These are phyloP conservation scores for Tuber aestivum DNA, from an alignment of 495 filamentous ascomycete genomes.

Conservation along the genomic window DNA sequence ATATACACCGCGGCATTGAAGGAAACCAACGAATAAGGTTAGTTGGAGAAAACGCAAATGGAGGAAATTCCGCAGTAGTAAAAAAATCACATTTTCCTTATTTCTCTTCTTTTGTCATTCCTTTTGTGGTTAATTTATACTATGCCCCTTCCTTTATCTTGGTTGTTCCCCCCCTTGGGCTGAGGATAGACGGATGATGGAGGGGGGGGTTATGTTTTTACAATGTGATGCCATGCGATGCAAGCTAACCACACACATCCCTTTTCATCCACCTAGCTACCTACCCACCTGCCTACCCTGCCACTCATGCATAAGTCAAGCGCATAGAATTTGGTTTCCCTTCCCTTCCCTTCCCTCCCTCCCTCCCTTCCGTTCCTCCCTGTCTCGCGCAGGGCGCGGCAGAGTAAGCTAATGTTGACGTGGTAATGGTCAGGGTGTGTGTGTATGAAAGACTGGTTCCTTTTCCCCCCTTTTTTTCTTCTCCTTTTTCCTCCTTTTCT, in stretches of 20 bases:
- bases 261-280: background rate
- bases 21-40: background rate
- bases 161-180: background rate
- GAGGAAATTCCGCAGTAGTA: background rate
- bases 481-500: background rate
- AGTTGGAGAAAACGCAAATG: background rate
- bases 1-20: background rate
- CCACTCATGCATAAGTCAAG: background rate
- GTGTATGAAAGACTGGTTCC: background rate
- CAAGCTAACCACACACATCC: background rate
- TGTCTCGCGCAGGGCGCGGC: background rate
- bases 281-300: background rate
- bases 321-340: background rate
- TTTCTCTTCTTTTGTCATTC: background rate
- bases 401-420: background rate
- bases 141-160: background rate
- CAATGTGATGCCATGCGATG: background rate
- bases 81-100: background rate
- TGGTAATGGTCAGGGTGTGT: background rate
- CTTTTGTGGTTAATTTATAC: background rate
- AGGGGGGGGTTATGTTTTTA: background rate
- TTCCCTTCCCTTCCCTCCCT: background rate
- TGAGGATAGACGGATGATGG: background rate
- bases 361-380: background rate
- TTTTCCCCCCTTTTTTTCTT: slow-evolving; percentile 4